Conservation (phyloP, 352 stramenopile genomes). For the Phytophthora nicotianae region DNA sequence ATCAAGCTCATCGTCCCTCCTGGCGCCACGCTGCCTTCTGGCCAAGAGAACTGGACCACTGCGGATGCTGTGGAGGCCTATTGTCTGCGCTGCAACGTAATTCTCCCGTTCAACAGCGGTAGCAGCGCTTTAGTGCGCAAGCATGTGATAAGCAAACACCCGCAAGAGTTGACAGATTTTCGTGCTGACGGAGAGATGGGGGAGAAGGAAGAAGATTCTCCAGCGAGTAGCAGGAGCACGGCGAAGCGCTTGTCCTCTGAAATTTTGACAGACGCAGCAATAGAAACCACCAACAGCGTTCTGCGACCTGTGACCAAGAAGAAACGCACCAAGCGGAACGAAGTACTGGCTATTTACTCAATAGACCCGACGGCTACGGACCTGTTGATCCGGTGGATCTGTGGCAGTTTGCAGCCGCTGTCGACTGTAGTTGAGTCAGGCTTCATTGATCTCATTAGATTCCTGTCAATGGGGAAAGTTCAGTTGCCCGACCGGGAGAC, state of each 20-base stretch:
- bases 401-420: conserved; percentile 9
- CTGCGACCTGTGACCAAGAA: conserved; percentile 1
- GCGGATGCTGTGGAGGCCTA: conserved; percentile 6
- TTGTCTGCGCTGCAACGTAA: conserved; percentile 9
- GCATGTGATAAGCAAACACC: conserved; percentile 8
- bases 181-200: neutral
- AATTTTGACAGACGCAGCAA: neutral
- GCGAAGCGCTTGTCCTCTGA: conserved; percentile 8
- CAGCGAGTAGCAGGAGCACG: neutral
- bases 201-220: neutral
- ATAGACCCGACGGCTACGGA: neutral
- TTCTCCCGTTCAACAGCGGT: conserved; percentile 5
- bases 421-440: conserved; percentile 1
- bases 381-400: conserved; percentile 7
- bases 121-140: conserved; percentile 11
- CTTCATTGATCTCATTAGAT: conserved; percentile 1
- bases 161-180: conserved; percentile 2
- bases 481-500: conserved; percentile 3
- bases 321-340: neutral
- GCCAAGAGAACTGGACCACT: conserved; percentile 3
- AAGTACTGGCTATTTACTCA: neutral
- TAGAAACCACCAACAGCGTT: neutral
- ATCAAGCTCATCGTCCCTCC: conserved; percentile 58
- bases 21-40: conserved; percentile 1
- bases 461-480: conserved; percentile 4